Conservation (phyloP, 495 filamentous ascomycete genomes). For the Neurospora sp. region DNA sequence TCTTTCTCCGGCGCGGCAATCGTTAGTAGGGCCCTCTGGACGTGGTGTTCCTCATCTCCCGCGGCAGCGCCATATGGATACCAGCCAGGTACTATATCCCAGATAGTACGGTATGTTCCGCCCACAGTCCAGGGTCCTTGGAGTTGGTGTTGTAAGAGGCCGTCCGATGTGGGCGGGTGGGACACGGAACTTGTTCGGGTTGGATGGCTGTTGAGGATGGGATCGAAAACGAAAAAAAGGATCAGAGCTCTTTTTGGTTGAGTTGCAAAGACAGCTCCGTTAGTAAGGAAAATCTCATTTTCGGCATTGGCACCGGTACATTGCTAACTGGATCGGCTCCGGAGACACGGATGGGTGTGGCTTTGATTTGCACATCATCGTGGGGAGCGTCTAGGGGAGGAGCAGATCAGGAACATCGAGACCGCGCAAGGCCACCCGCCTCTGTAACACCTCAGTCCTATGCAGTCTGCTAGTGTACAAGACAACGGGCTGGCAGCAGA, state of each 20-base stretch:
- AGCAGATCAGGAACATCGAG: not conserved
- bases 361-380: not conserved
- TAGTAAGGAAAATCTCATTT: not conserved
- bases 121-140: not conserved
- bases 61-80: not conserved
- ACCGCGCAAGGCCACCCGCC: not conserved
- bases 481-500: not conserved
- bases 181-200: not conserved
- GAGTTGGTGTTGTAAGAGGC: not conserved
- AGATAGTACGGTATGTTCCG: not conserved
- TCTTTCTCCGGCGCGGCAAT: not conserved
- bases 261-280: not conserved
- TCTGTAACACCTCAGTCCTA: not conserved
- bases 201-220: not conserved
- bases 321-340: not conserved
- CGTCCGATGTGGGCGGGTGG: not conserved
- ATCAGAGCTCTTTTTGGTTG: not conserved
- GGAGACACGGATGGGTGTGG: not conserved
- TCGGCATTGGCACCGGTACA: not conserved
- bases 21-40: not conserved
- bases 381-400: not conserved
- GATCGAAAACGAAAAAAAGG: not conserved
- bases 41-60: not conserved
- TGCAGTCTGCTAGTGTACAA: not conserved
- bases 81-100: not conserved